These are phyloP conservation scores for Globisporangium paddicum DNA, from an alignment of 352 stramenopile genomes.

Conservation along the genomic window DNA sequence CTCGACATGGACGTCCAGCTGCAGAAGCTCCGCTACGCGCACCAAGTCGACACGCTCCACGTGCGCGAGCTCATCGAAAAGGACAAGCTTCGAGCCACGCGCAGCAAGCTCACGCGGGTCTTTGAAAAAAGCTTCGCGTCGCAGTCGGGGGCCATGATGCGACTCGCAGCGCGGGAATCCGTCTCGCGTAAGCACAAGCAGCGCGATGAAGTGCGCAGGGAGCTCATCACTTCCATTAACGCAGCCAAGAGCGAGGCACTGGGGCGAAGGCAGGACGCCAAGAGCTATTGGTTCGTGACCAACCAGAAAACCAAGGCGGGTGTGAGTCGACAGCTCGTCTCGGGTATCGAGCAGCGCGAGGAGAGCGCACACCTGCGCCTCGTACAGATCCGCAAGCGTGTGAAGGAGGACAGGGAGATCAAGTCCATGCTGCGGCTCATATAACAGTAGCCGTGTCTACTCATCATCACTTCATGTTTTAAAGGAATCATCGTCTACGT, in stretches of 20 bases:
- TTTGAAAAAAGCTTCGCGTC: constrained; percentile 53
- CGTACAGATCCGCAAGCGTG: constrained; percentile 27
- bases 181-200: constrained; percentile 30
- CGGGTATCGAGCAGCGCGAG: constrained; percentile 13
- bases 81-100: constrained; percentile 35
- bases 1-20: constrained; percentile 69
- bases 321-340: constrained; percentile 9
- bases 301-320: constrained; percentile 47
- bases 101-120: constrained; percentile 36
- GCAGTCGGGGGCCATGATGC: constrained; percentile 66
- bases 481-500: too few species aligned
- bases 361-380: constrained; percentile 19
- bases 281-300: constrained; percentile 62
- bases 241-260: constrained; percentile 32
- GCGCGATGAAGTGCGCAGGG: constrained; percentile 26
- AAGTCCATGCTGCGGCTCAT: constrained; percentile 58
- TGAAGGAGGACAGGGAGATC: constrained; percentile 66
- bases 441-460: constrained; percentile 14
- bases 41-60: constrained; percentile 40
- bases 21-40: constrained; percentile 56
- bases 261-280: constrained; percentile 43
- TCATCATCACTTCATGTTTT: too few species aligned
- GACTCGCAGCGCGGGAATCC: constrained; percentile 36
- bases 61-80: constrained; percentile 37
- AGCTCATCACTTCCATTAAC: constrained; percentile 19